Base-by-base conservation (phyloP, 352 stramenopile genomes). In the Phytophthora pseudosyringae region DNA sequence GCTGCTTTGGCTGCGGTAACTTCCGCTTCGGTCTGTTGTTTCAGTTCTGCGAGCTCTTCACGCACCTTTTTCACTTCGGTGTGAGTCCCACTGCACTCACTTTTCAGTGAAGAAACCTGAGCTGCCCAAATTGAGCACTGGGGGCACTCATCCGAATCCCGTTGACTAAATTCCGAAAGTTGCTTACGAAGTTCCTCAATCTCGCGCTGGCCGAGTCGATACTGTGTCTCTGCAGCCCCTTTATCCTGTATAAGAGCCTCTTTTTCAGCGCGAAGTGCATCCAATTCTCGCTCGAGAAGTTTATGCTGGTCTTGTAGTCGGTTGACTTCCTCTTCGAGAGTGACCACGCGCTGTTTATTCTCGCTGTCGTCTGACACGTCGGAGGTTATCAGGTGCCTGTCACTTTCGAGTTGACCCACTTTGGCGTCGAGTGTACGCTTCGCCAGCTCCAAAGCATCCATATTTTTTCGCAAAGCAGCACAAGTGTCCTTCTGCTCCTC, bases 291-390 rank as follows among this genome's bases (percentile, higher is more conserved):
- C 33, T 79, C 50, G 12, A 83, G 31, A 5, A 3, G 44, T 2
- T 28, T 47, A 3, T 68, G 58, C 10, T 54, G 32, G 3, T 45
- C 67, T 21, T 53, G 44, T 2, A 82, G 59, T 21, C 62, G 50
- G 10, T 59, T 57, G 2, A 77, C 28, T 43, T 83, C 64, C 13
- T 49, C 36, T 61, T 83, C 64, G 10, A 81, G 38, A 43, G 68
- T 62, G 1, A 28, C 51, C 16, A 64, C 40, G 44, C 47, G 46
- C 32, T 38, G 16, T 15, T 49, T 41, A 5, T 38, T 32, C 9
- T 61, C 47, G 4, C 41, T 58, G 36, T 69, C 43, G 32, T 69
- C 58, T 31, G 26, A 8, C 5, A 32, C 15, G 9, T 66, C 68
- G 2, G 57, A 55, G 16, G 75, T 33, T 3, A 73, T 28, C 1